Evolutionary conservation across 495 filamentous ascomycete species (phyloP).

Genomic region (Pyronema omphalodes): DNA sequence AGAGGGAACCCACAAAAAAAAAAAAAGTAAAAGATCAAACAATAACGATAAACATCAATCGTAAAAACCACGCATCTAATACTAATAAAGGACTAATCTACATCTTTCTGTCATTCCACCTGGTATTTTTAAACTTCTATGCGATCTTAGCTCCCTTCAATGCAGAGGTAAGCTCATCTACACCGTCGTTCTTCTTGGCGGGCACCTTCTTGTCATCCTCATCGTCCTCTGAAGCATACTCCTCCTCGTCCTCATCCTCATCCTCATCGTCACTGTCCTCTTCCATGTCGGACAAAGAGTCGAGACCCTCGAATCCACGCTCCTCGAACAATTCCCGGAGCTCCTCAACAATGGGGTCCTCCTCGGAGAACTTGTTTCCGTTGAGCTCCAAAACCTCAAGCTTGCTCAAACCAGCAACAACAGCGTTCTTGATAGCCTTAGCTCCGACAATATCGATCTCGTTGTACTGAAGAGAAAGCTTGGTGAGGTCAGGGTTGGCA

Average conservation of each 20-base stretch:
- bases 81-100: no score
- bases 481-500: slow-evolving; percentile 57
- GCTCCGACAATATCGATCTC: slow-evolving; percentile 65
- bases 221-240: slow-evolving; percentile 45
- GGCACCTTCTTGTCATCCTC: slow-evolving; percentile 31
- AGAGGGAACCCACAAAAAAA: no score
- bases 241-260: slow-evolving; percentile 43
- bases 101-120: no score
- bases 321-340: slow-evolving; percentile 50
- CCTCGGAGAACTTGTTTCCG: slow-evolving; percentile 84
- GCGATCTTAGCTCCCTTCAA: slow-evolving; percentile 44
- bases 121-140: not conserved
- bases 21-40: no score
- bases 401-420: slow-evolving; percentile 31
- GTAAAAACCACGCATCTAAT: no score
- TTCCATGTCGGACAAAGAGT: slow-evolving; percentile 56
- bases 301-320: slow-evolving; percentile 70
- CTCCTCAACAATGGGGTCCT: slow-evolving; percentile 58
- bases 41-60: no score
- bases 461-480: slow-evolving; percentile 78
- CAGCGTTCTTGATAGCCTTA: slow-evolving; percentile 45
- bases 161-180: slow-evolving; percentile 61
- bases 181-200: slow-evolving; percentile 52
- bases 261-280: slow-evolving; percentile 49
- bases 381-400: slow-evolving; percentile 64